Base-by-base conservation (phyloP, 2,329 filamentous ascomycete genomes). In the Clathrospora elynae region DNA sequence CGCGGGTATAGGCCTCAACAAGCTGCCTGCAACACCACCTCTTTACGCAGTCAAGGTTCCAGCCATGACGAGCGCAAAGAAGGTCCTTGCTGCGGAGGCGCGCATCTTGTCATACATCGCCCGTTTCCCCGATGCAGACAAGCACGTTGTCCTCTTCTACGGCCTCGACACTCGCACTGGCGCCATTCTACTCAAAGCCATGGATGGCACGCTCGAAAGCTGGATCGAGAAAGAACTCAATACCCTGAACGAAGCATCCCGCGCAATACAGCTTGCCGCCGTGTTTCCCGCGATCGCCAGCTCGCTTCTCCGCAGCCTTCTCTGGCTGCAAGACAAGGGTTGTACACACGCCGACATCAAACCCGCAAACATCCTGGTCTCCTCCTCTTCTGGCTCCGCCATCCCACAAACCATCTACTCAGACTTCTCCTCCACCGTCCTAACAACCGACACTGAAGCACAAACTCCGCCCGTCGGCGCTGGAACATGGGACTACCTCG, bases 401-500 rank as follows among this genome's bases (percentile, higher is more conserved):
- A 18, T 25, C 12, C 51, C 55, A 1, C 23, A 46, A 23, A 62
- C 67, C 42, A 65, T 68, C 19, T 75, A 66, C 51, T 69, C 74
- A 11, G 74, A 76, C 56, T 76, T 76, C 55, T 75, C 72, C 3
- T 69, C 73, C 8, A 67, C 72, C 16, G 53, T 60, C 17, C 46
- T 63, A 6, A 23, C 49, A 7, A 23, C 50, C 2, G 37, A 26
- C 5, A 43, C 42, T 10, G 50, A 51, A 37, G 35, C 41, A 14
- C 24, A 52, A 35, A 34, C 51, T n/a, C 48, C 61, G 0, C 62
- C 63, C 23, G 59, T 71, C 6, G 74, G 72, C 29, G 72, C 66
- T 26, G 75, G 73, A 0, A 78, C 74, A 0, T 77, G 73, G 72
- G 73, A 74, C 41, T 77, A 66, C 61, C 72, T 77, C 37, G 70